phyloP scores from a whole-genome alignment of 1,284 basidiomycete species.

The Hemileia vastatrix region DNA sequence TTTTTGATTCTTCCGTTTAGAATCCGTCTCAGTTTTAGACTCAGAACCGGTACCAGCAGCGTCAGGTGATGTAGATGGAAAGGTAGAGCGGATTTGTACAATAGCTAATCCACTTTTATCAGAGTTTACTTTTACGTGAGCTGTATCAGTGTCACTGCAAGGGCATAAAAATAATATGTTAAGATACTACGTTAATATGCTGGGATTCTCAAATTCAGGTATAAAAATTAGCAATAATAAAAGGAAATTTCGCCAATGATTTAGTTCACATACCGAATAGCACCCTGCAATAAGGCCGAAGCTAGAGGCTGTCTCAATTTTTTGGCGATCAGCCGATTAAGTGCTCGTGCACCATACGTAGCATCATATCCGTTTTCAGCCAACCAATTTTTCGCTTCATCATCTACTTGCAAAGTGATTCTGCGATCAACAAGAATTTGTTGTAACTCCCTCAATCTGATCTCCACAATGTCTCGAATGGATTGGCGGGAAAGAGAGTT shows the following conservation, averaged over 20 bases:
- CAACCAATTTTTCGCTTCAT: conserved; percentile 60
- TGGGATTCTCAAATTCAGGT: not conserved
- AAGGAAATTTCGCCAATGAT: not conserved
- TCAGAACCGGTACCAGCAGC: no score
- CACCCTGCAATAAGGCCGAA: conserved; percentile 26
- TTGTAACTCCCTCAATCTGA: conserved; percentile 67
- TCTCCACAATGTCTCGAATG: conserved; percentile 64
- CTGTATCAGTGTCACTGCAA: conserved; percentile 25
- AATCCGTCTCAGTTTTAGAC: no score
- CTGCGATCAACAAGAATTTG: conserved; percentile 56
- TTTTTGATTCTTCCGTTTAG: no score
- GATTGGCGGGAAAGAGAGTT: conserved; percentile 68
- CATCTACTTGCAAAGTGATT: conserved; percentile 64
- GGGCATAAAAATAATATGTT: not conserved
- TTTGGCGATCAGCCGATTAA: conserved; percentile 39
- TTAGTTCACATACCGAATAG: conserved; percentile 19
- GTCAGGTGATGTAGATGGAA: no score
- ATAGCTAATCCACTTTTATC: conserved; percentile 26
- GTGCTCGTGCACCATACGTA: conserved; percentile 68
- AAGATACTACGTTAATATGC: not conserved
- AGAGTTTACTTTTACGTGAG: conserved; percentile 23
- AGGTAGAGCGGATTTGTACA: conserved; percentile 16
- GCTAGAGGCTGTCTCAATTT: conserved; percentile 37
- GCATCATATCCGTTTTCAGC: conserved; percentile 72
- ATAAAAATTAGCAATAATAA: not conserved